phyloP scores from a whole-genome alignment of 2,329 filamentous ascomycete species.

The Pseudomassariella vexata region DNA sequence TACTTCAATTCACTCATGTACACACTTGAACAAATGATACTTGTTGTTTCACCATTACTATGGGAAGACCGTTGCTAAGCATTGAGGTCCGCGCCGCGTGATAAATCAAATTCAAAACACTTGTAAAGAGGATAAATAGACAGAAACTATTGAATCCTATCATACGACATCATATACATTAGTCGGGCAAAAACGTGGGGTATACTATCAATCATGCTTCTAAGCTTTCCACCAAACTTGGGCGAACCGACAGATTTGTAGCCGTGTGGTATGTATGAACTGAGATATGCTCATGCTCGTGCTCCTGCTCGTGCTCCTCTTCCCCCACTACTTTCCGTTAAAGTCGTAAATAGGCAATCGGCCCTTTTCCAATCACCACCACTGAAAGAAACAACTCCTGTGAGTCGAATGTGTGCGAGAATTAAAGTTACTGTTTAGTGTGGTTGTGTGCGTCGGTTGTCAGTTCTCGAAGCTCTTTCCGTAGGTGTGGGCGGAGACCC shows the following conservation, averaged over 20 bases:
- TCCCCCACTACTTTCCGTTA: constrained; percentile 1
- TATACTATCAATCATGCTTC: constrained; percentile 23
- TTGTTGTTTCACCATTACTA: no score
- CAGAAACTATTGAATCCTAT: constrained; percentile 23
- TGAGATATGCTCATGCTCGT: background rate
- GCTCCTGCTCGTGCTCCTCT: no score
- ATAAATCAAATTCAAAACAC: no score
- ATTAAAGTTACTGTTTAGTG: background rate
- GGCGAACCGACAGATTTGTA: background rate
- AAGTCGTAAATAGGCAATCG: constrained; percentile 5
- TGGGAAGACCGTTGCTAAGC: no score
- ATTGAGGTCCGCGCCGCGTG: no score
- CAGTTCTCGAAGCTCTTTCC: background rate
- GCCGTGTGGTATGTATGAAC: constrained; percentile 1
- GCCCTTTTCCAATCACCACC: no score
- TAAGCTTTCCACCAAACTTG: background rate
- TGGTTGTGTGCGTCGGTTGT: background rate
- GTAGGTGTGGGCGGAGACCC: constrained; percentile 6
- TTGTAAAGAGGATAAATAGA: no score
- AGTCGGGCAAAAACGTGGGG: constrained; percentile 20
- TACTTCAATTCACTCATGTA: no score
- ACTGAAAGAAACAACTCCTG: no score
- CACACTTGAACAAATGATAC: no score
- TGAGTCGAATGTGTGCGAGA: background rate
- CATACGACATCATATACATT: constrained; percentile 28